Conservation (phyloP, 257 asterid species). For the Solanum neorickii region DNA sequence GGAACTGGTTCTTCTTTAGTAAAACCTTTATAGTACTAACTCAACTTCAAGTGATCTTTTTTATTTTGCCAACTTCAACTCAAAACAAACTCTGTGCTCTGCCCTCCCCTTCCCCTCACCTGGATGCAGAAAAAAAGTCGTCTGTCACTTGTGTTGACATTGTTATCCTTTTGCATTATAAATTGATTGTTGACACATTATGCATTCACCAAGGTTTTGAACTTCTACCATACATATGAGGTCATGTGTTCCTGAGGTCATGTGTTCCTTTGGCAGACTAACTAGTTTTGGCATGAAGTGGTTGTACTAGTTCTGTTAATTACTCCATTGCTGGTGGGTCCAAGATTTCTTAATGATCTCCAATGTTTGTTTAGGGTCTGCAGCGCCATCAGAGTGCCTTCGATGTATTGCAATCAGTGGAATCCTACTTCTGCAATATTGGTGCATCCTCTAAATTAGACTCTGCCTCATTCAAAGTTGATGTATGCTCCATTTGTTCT, state of each 20-base stretch:
- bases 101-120: not conserved
- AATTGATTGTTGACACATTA: not conserved
- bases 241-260: not conserved
- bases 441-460: conserved; percentile 66
- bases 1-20: not conserved
- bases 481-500: conserved; percentile 33
- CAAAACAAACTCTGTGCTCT: not conserved
- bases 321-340: not conserved
- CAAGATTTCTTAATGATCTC: not conserved
- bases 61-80: no score
- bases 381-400: conserved; percentile 59
- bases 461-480: conserved; percentile 39
- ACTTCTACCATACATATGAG: not conserved
- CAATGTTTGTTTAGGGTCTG: conserved; percentile 45
- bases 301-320: not conserved
- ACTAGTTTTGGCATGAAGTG: not conserved
- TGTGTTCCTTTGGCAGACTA: not conserved
- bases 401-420: conserved; percentile 61
- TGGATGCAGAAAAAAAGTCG: not conserved
- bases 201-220: not conserved
- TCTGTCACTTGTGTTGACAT: not conserved
- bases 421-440: conserved; percentile 37
- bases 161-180: not conserved
- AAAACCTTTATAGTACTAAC: no score
- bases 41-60: no score